Conservation (phyloP, 768 basidiomycete species). For the Suillus subluteus region DNA sequence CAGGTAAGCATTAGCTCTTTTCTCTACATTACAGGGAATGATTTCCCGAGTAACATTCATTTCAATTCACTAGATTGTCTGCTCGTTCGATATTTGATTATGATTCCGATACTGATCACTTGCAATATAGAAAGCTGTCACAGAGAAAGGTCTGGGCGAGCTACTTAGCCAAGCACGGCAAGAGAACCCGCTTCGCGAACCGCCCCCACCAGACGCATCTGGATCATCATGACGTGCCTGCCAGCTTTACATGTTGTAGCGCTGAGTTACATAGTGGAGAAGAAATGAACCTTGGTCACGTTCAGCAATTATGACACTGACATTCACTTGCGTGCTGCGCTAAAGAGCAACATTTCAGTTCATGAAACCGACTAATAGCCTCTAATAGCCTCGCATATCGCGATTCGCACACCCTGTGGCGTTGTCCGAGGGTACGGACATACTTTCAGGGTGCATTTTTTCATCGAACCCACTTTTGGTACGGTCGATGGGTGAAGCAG, state of each 20-base stretch:
- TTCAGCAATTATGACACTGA: not conserved
- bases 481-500: not conserved
- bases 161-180: conserved; percentile 79
- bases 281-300: not conserved
- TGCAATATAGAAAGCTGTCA: conserved; percentile 67
- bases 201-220: conserved; percentile 42
- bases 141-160: conserved; percentile 74
- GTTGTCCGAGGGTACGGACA: not conserved
- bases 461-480: not conserved
- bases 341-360: not conserved
- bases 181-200: conserved; percentile 76
- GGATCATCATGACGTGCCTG: conserved; percentile 2
- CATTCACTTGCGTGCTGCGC: not conserved
- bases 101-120: not conserved
- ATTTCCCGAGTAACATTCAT: not conserved
- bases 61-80: not conserved
- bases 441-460: not conserved
- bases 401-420: not conserved
- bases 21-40: not conserved
- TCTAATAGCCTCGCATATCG: not conserved
- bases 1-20: conserved; percentile 55
- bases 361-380: not conserved
- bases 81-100: not conserved
- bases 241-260: not conserved
- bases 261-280: not conserved